phyloP scores from a whole-genome alignment of 352 stramenopile species.

The Phytophthora pinifolia region DNA sequence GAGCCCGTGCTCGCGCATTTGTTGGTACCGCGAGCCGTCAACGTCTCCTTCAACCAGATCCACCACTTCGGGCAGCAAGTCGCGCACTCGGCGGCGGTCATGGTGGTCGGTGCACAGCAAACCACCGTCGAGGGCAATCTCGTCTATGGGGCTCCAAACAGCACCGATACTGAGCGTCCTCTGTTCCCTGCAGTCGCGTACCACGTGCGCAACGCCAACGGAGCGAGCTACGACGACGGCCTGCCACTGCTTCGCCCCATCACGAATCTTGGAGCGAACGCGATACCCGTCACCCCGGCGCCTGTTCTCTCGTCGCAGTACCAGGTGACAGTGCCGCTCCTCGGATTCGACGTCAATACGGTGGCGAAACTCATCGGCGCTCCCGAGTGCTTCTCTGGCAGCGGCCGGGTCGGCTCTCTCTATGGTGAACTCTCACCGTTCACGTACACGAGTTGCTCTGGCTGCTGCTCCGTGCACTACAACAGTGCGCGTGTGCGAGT shows the following conservation, averaged over 20 bases:
- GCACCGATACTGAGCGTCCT: slow-evolving; percentile 5
- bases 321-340: slow-evolving; percentile 35
- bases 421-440: slow-evolving; percentile 51
- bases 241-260: slow-evolving; percentile 37
- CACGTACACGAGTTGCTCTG: slow-evolving; percentile 59
- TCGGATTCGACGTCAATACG: slow-evolving; percentile 58
- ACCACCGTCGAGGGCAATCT: slow-evolving; percentile 58
- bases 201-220: slow-evolving; percentile 46
- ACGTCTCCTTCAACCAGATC: slow-evolving; percentile 75
- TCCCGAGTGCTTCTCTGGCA: slow-evolving; percentile 55
- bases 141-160: slow-evolving; percentile 44
- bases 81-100: slow-evolving; percentile 52
- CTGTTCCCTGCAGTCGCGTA: slow-evolving; percentile 32
- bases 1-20: slow-evolving; percentile 38
- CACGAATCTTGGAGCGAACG: slow-evolving; percentile 25
- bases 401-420: slow-evolving; percentile 47
- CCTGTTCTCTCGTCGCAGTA: slow-evolving; percentile 40
- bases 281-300: slow-evolving; percentile 36
- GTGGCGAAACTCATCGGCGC: slow-evolving; percentile 71
- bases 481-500: slow-evolving; percentile 55
- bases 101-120: slow-evolving; percentile 52
- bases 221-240: slow-evolving; percentile 28
- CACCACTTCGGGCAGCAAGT: slow-evolving; percentile 63
- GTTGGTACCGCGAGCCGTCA: slow-evolving; percentile 41
- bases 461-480: slow-evolving; percentile 63